Percentiles rank a stretch among this genome's conserved stretches.
Evolutionary conservation across 225 moss, liverwort and hornwort species (phyloP).

Genomic region (Asterella californica): DNA sequence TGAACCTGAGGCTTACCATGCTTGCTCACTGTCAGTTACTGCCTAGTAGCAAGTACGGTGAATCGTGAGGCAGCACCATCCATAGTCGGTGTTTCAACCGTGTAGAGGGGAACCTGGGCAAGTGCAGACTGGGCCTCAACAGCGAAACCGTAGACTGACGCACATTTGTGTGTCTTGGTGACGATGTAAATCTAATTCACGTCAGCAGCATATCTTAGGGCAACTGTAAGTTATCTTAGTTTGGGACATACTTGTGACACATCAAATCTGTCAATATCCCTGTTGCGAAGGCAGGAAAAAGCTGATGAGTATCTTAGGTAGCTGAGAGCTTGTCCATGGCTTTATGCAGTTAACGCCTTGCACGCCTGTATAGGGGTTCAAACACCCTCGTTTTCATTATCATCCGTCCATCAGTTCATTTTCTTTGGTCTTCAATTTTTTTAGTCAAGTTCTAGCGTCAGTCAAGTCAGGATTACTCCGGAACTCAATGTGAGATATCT

Average conservation of each 20-base stretch:
- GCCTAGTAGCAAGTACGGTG: conserved; percentile 28
- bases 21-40: conserved; percentile 28
- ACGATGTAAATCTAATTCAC: conserved; percentile 44
- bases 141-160: conserved; percentile 30
- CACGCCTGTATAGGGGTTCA: conserved; percentile 52
- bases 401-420: conserved; percentile 17
- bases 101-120: conserved; percentile 31
- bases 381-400: conserved; percentile 35
- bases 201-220: conserved; percentile 31
- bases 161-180: conserved; percentile 30
- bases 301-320: conserved; percentile 30
- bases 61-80: conserved; percentile 26
- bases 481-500: conserved; percentile 19
- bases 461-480: conserved; percentile 11
- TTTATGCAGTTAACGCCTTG: conserved; percentile 36
- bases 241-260: conserved; percentile 39
- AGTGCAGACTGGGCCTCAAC: conserved; percentile 31
- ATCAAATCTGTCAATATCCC: conserved; percentile 43
- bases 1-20: conserved; percentile 29
- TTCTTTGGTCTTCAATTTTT: conserved; percentile 17
- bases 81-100: conserved; percentile 15
- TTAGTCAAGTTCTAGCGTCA: conserved; percentile 21
- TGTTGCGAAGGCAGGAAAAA: conserved; percentile 37
- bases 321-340: conserved; percentile 33
- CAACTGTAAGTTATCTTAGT: conserved; percentile 46